These are phyloP conservation scores for Abrus precatorius DNA, from an alignment of 306 rosid species.

Conservation along the genomic window DNA sequence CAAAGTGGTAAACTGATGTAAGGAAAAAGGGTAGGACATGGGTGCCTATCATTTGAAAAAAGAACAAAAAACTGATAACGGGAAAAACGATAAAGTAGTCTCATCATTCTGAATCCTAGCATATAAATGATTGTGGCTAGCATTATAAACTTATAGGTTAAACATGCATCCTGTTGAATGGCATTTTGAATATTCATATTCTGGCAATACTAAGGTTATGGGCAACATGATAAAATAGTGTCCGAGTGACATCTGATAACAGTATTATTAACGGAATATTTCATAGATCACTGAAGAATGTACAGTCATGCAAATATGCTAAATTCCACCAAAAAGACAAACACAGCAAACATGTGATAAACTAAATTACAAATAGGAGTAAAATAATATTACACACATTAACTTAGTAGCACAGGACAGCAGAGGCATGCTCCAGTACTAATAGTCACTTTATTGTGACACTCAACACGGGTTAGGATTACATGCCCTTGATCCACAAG, in stretches of 20 bases:
- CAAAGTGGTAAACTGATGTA: not conserved
- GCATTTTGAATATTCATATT: not conserved
- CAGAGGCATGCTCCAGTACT: not conserved
- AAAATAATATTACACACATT: not conserved
- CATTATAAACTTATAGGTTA: not conserved
- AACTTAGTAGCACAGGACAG: not conserved
- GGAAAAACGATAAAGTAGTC: constrained; percentile 4
- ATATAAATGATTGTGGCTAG: constrained; percentile 6
- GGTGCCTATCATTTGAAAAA: not conserved
- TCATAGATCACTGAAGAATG: not conserved
- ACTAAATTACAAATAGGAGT: not conserved
- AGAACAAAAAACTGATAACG: not conserved
- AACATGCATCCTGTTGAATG: not conserved
- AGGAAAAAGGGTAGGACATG: not conserved
- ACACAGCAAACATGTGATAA: not conserved
- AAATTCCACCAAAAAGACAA: not conserved
- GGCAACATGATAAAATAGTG: not conserved
- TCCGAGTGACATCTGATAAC: not conserved
- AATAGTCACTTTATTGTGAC: not conserved
- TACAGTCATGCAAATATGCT: not conserved
- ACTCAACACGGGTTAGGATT: not conserved
- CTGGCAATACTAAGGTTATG: not conserved
- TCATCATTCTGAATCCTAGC: not conserved
- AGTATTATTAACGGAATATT: constrained; percentile 4
- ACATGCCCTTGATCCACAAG: not conserved